Percentiles rank a stretch among this genome's conserved stretches.
Evolutionary conservation across 768 basidiomycete genomes (phyloP).

Genomic region (Trametes coccinea): DNA sequence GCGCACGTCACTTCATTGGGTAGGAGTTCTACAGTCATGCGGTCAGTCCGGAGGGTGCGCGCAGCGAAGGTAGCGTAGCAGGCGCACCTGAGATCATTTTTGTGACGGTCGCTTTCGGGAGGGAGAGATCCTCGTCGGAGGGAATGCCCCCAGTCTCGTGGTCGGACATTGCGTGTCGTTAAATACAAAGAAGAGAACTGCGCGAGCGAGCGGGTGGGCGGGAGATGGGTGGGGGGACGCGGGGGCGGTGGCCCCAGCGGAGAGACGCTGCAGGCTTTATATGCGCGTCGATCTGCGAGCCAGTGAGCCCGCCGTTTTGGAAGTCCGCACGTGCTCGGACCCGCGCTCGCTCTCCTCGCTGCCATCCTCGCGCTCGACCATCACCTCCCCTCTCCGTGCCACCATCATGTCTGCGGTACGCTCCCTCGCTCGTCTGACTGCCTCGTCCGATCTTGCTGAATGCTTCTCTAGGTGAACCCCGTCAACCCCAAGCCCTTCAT

Average conservation of each 20-base stretch:
- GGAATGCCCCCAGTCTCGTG: conserved; percentile 68
- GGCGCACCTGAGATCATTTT: conserved; percentile 89
- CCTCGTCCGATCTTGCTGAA: background rate
- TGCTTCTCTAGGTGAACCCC: conserved; percentile 65
- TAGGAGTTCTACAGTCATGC: conserved; percentile 66
- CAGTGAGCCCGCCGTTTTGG: conserved; percentile 33
- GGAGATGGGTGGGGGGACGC: conserved; percentile 6
- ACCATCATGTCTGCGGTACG: conserved; percentile 70
- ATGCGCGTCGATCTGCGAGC: conserved; percentile 23
- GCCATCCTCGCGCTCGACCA: conserved; percentile 11
- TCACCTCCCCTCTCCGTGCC: conserved; percentile 36
- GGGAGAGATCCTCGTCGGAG: conserved; percentile 88
- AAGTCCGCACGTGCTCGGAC: conserved; percentile 42
- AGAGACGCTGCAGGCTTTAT: conserved; percentile 27
- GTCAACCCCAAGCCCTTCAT: conserved; percentile 99
- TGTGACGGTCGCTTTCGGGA: conserved; percentile 96
- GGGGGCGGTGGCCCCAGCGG: conserved; percentile 18
- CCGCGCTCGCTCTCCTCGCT: background rate
- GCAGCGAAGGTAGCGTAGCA: conserved; percentile 2
- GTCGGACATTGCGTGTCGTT: conserved; percentile 72
- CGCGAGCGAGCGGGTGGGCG: background rate
- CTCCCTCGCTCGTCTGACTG: background rate
- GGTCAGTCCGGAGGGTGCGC: conserved; percentile 8
- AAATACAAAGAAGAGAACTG: background rate
- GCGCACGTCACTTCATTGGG: conserved; percentile 86